Evolutionary conservation across 2,329 filamentous ascomycete species (phyloP).

Genomic region (Penicillium sp.): DNA sequence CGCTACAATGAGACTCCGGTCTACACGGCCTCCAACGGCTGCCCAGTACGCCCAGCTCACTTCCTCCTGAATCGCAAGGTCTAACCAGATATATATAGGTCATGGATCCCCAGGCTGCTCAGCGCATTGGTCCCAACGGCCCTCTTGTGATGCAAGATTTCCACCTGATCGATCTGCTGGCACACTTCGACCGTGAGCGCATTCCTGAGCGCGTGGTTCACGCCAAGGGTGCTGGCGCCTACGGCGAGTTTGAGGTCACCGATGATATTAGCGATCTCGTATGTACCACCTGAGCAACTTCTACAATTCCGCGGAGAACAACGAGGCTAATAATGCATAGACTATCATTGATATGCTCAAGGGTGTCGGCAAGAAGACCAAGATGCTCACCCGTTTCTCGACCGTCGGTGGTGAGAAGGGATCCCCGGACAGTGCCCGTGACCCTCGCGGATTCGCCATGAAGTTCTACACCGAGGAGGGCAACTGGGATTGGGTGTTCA

Average conservation of each 20-base stretch:
- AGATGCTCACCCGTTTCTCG: conserved; percentile 67
- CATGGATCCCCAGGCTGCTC: conserved; percentile 53
- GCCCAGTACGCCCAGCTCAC: conserved; percentile 40
- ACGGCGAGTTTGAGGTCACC: conserved; percentile 47
- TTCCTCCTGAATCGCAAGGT: neutral
- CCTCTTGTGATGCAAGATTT: conserved; percentile 65
- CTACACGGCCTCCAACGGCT: conserved; percentile 62
- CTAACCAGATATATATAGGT: conserved; percentile 35
- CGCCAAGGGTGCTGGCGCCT: conserved; percentile 45
- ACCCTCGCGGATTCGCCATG: conserved; percentile 70
- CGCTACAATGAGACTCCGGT: conserved; percentile 59
- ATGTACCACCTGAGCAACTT: conserved; percentile 11
- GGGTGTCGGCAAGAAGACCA: conserved; percentile 67
- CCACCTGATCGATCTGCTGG: conserved; percentile 63
- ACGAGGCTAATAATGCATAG: conserved; percentile 17
- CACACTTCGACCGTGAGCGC: conserved; percentile 44
- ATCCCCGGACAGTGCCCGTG: conserved; percentile 68
- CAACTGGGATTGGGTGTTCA: conserved; percentile 72
- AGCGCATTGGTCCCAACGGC: conserved; percentile 57
- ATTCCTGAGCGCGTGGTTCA: conserved; percentile 47
- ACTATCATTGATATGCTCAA: conserved; percentile 52
- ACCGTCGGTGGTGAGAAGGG: conserved; percentile 74
- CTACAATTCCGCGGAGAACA: neutral
- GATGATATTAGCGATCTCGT: conserved; percentile 53
- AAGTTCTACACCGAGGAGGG: conserved; percentile 73